Evolutionary conservation across 495 filamentous ascomycete species (phyloP).

Genomic region (Sphaerosporella brunnea): DNA sequence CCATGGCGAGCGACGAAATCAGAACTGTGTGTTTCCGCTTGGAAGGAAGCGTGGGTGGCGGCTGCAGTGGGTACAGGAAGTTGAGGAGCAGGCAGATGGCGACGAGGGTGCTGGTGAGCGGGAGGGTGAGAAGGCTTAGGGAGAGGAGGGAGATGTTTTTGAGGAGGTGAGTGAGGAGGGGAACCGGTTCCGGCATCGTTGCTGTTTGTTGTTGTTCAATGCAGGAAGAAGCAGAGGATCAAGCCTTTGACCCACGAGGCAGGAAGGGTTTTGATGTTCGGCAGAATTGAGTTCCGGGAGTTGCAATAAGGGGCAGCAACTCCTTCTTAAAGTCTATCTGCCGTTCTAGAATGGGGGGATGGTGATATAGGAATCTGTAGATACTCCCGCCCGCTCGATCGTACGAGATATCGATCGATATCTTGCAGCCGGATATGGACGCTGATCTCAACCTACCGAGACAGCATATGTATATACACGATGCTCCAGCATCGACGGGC

Average conservation of each 20-base stretch:
- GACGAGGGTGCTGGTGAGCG: slow-evolving; percentile 36
- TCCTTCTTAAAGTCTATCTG: neutral
- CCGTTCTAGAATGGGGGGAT: neutral
- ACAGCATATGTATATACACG: too few relatives aligned
- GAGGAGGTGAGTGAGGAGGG: slow-evolving; percentile 26
- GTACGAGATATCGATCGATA: too few relatives aligned
- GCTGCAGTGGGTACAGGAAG: slow-evolving; percentile 13
- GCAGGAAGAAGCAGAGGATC: too few relatives aligned
- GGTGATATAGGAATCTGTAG: too few relatives aligned
- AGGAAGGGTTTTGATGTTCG: too few relatives aligned
- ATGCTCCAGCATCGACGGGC: too few relatives aligned
- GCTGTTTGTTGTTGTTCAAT: neutral
- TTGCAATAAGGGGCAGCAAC: too few relatives aligned
- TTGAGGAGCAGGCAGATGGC: slow-evolving; percentile 27
- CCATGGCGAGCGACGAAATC: slow-evolving; percentile 53
- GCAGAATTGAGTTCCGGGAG: too few relatives aligned
- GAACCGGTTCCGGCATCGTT: neutral
- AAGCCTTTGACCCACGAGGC: too few relatives aligned
- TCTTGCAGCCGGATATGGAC: too few relatives aligned
- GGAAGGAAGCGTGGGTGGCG: slow-evolving; percentile 2
- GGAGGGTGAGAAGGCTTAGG: slow-evolving; percentile 38
- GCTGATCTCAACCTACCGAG: too few relatives aligned
- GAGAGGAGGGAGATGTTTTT: slow-evolving; percentile 34
- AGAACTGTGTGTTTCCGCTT: slow-evolving; percentile 35
- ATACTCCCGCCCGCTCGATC: too few relatives aligned